Base-by-base conservation (phyloP, 305 asterid genomes). In the Petunia hybrid region DNA sequence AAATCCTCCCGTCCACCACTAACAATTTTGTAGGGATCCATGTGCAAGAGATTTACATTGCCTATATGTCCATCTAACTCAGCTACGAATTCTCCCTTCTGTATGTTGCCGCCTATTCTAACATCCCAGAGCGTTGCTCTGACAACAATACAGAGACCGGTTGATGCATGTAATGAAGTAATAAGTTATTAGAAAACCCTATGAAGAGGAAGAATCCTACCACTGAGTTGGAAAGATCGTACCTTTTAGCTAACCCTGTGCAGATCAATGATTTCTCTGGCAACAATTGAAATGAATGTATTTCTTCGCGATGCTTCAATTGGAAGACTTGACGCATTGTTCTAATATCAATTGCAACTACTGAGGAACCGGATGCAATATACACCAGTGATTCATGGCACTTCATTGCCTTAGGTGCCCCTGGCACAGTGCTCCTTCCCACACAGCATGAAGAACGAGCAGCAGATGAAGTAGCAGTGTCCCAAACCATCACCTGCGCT, bases 101-200 rank as follows among this genome's bases (percentile, higher is more conserved):
- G 53, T 9, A 86, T 62, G 69, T 78, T 80, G 9, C 88, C 80
- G 76, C 83, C 83, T 81, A 84, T 88, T 87, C 98, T 89, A 53
- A 80, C 82, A 85, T 95, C 98, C 95, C 97, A 95, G 41, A 93
- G 87, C 85, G 84, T 82, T 10, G 90, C 95, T 80, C 98, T 95
- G 89, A 60, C 77, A 38, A 16, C 65, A 60, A 60, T 60, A 60
- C 65, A 1, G 39, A 60, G 39, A 12, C 65, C 39, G 3, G 39
- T 22, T 60, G 65, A 75, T 45, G 39, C 39, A 73, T 22, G 31
- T 73, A 4, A 5, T 22, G 78, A 71, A 5, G 81, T 43, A 53
- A 39, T 40, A 77, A 41, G 38, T 36, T 7, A 36, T 46, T n/a
- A 61, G 59, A 31, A 43, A 80, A 62, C n/a, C 45, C 5, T 55